phyloP scores from a whole-genome alignment of 1,284 basidiomycete genomes.

The Sanghuangporus baumii region DNA sequence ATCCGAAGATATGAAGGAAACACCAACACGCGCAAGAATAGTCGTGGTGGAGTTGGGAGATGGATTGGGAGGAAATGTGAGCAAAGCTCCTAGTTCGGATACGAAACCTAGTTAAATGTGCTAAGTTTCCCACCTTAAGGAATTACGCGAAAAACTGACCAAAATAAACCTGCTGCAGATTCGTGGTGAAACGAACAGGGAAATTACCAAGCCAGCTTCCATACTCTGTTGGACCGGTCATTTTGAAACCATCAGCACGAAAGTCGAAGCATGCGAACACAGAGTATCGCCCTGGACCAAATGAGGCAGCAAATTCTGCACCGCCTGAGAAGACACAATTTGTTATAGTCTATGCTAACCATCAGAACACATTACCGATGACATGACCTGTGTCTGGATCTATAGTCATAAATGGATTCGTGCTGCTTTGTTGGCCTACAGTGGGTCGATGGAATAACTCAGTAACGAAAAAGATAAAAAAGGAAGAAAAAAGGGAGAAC shows the following conservation, averaged over 20 bases:
- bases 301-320: slow-evolving; percentile 41
- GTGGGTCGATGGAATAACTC: no score
- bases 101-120: slow-evolving; percentile 26
- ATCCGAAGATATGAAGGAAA: slow-evolving; percentile 53
- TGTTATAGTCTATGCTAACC: neutral
- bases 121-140: neutral
- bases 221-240: slow-evolving; percentile 41
- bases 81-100: slow-evolving; percentile 43
- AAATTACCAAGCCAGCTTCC: slow-evolving; percentile 50
- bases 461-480: no score
- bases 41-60: slow-evolving; percentile 26
- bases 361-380: neutral
- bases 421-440: slow-evolving; percentile 10
- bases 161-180: slow-evolving; percentile 27
- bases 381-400: slow-evolving; percentile 16
- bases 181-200: slow-evolving; percentile 41
- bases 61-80: slow-evolving; percentile 42
- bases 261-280: slow-evolving; percentile 59
- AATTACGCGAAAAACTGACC: neutral
- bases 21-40: slow-evolving; percentile 50
- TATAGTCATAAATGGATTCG: slow-evolving; percentile 18
- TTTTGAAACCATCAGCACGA: slow-evolving; percentile 45
- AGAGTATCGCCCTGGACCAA: slow-evolving; percentile 51
- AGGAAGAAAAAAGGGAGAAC: no score
- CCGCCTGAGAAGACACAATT: slow-evolving; percentile 24